A percentile compares a stretch with the other conserved stretches of the same genome.
These are phyloP conservation scores for Kalmusia sp. DNA, from an alignment of 2,329 filamentous ascomycete genomes.

Conservation along the genomic window DNA sequence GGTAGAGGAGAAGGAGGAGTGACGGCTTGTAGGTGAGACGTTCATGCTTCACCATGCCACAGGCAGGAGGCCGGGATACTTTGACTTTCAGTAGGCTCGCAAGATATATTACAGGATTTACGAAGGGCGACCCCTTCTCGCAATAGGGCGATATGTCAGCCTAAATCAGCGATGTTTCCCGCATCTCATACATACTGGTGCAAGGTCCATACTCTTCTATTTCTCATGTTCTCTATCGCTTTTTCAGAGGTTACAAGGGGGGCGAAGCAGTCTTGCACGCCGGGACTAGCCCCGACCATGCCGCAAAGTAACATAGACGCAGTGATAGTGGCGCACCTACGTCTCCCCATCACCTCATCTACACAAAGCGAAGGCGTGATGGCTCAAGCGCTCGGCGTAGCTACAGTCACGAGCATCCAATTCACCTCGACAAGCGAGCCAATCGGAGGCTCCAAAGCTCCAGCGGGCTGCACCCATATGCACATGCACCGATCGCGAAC, in stretches of 20 bases:
- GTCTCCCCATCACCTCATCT: background rate
- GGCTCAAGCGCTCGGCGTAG: background rate
- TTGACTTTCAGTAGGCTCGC: background rate
- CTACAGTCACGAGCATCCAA: background rate
- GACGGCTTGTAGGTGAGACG: background rate
- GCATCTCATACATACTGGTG: background rate
- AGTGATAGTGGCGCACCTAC: background rate
- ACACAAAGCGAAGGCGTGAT: background rate
- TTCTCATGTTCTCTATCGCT: background rate
- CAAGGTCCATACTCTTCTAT: too few species aligned
- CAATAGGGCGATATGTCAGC: background rate
- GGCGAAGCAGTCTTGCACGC: too few species aligned
- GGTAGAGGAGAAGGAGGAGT: background rate
- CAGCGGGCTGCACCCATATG: background rate
- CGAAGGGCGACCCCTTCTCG: background rate
- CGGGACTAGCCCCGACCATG: background rate
- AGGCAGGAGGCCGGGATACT: background rate
- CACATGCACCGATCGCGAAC: background rate
- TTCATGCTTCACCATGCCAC: background rate
- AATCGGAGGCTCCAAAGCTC: constrained; percentile 9
- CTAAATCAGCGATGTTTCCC: background rate
- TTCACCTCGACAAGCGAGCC: constrained; percentile 1
- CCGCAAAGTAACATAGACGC: background rate
- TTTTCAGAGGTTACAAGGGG: too few species aligned
- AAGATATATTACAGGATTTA: too few species aligned